A percentile compares a stretch with the other conserved stretches of the same genome.
Evolutionary conservation across 164 flowering plant genomes (phyloP).

Genomic region (Echeveria elegans): DNA sequence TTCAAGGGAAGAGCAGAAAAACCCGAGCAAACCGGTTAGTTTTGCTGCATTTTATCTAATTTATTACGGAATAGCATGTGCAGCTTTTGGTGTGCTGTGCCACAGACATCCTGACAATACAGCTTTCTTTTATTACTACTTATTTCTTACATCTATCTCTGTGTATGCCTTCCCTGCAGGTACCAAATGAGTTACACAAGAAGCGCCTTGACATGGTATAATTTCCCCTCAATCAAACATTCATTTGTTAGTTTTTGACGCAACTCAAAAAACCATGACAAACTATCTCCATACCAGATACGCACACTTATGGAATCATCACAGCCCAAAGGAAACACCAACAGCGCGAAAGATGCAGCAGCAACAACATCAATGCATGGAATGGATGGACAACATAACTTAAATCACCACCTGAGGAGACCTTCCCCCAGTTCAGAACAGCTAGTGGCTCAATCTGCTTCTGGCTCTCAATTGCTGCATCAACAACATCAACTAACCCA

Average conservation of each 20-base stretch:
- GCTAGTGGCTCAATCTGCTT: background rate
- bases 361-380: background rate
- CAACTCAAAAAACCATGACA: background rate
- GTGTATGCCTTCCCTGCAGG: background rate
- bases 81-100: too few species aligned
- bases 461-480: conserved; percentile 9
- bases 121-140: too few species aligned
- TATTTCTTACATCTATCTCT: background rate
- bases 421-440: conserved; percentile 9
- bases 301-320: conserved; percentile 7
- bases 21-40: conserved; percentile 46
- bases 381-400: conserved; percentile 6
- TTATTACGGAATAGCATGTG: too few species aligned
- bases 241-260: background rate
- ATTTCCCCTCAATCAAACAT: background rate
- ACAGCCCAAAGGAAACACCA: conserved; percentile 4
- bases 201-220: conserved; percentile 10
- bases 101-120: too few species aligned
- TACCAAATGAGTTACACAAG: conserved; percentile 10
- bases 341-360: background rate
- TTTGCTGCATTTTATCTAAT: too few species aligned
- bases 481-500: conserved; percentile 4
- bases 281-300: background rate
- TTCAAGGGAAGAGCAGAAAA: conserved; percentile 60
- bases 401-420: background rate